Evolutionary conservation across 2,329 filamentous ascomycete genomes (phyloP).

Genomic region (Cladobotryum protrusum): DNA sequence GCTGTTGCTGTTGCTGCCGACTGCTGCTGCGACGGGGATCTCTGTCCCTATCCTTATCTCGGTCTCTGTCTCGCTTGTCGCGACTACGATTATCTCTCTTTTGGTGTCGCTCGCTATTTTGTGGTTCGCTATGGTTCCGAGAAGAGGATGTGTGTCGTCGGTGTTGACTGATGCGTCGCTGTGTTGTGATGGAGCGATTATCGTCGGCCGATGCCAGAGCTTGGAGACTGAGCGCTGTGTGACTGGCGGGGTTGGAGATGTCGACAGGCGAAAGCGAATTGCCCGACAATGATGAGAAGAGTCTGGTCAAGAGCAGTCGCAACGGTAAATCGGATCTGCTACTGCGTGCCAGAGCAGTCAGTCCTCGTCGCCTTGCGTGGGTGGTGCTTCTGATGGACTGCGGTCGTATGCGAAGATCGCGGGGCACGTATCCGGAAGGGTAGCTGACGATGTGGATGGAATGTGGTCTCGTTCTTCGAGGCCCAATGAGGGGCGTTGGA

Average conservation of each 20-base stretch:
- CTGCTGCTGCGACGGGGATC: not conserved
- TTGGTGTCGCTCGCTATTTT: not conserved
- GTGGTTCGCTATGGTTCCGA: not conserved
- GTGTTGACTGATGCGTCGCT: slow-evolving; percentile 6
- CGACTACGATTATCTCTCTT: not conserved
- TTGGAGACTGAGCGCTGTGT: not conserved
- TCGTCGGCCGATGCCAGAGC: slow-evolving; percentile 5
- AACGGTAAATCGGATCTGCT: slow-evolving; percentile 5
- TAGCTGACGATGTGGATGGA: slow-evolving; percentile 38
- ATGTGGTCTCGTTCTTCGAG: slow-evolving; percentile 33
- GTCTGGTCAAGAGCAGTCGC: slow-evolving; percentile 5
- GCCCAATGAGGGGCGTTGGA: slow-evolving; percentile 34
- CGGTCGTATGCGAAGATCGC: slow-evolving; percentile 30
- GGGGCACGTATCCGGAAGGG: slow-evolving; percentile 38
- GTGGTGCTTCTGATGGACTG: not conserved
- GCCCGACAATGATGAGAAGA: slow-evolving; percentile 8
- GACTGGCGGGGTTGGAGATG: slow-evolving; percentile 4
- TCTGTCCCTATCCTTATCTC: not conserved
- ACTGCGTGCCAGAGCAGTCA: not conserved
- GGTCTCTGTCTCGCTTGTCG: not conserved
- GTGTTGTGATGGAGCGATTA: not conserved
- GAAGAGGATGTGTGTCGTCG: not conserved
- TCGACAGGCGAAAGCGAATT: slow-evolving; percentile 10
- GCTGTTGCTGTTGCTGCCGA: not conserved
- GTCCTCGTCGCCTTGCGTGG: slow-evolving; percentile 1